Evolutionary conservation across 2,329 filamentous ascomycete genomes (phyloP).

Genomic region (Clonostachys byssicola): DNA sequence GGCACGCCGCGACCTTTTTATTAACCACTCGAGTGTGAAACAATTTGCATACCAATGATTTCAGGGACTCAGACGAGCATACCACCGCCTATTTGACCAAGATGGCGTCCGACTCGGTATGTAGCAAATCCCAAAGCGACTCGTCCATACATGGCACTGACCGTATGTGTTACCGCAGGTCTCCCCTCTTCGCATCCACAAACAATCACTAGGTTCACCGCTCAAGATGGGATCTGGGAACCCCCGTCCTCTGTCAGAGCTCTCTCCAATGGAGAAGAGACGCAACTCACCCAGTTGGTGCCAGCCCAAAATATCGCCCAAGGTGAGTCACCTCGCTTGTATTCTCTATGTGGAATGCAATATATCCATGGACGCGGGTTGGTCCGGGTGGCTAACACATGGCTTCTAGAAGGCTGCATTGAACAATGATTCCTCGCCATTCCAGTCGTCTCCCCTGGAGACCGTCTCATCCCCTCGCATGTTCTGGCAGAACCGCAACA

Average conservation of each 20-base stretch:
- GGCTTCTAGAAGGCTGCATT: slow-evolving; percentile 58
- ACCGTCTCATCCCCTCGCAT: slow-evolving; percentile 70
- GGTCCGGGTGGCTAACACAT: slow-evolving; percentile 3
- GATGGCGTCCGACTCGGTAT: slow-evolving; percentile 6
- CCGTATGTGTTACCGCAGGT: slow-evolving; percentile 40
- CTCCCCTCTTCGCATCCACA: slow-evolving; percentile 76
- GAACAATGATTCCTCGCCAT: slow-evolving; percentile 73
- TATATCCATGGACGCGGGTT: slow-evolving; percentile 37
- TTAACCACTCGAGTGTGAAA: not conserved
- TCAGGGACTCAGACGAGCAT: too few species aligned
- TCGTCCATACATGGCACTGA: not conserved
- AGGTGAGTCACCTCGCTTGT: slow-evolving; percentile 18
- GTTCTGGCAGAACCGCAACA: slow-evolving; percentile 84
- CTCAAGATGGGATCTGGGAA: slow-evolving; percentile 57
- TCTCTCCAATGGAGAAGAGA: slow-evolving; percentile 79
- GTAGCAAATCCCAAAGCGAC: not conserved
- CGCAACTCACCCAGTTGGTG: slow-evolving; percentile 93
- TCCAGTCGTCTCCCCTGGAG: slow-evolving; percentile 77
- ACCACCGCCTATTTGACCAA: too few species aligned
- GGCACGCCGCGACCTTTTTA: too few species aligned
- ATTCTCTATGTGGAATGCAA: slow-evolving; percentile 6
- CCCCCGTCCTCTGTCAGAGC: slow-evolving; percentile 79
- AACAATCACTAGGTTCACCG: slow-evolving; percentile 58
- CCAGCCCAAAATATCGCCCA: slow-evolving; percentile 39
- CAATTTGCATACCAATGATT: not conserved